Conservation (phyloP, 192 early-diverging fungal genomes). For the Coemansia sp. region DNA sequence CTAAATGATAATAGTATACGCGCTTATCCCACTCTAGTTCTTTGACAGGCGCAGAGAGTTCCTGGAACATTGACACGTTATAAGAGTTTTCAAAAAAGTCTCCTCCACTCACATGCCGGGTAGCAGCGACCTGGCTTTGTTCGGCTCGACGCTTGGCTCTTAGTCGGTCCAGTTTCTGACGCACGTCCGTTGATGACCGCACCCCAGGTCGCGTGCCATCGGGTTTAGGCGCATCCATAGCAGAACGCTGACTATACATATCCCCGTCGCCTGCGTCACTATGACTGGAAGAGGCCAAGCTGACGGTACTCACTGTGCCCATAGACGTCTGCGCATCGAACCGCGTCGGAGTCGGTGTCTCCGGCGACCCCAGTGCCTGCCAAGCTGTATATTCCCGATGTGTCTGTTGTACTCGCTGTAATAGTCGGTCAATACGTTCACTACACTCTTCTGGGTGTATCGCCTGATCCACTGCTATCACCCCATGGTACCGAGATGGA, state of each 20-base stretch:
- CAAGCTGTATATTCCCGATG: conserved; percentile 20
- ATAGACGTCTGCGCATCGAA: conserved; percentile 16
- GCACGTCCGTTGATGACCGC: neutral
- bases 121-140: neutral
- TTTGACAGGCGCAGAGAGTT: conserved; percentile 33
- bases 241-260: neutral
- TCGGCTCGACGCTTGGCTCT: neutral
- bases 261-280: neutral
- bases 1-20: conserved; percentile 47
- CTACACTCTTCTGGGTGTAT: conserved; percentile 38
- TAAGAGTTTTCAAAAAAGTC: conserved; percentile 38
- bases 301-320: conserved; percentile 36
- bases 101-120: neutral
- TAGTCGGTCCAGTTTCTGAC: neutral
- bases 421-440: conserved; percentile 35
- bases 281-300: conserved; percentile 2
- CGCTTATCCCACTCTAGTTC: conserved; percentile 55
- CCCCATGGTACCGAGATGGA: neutral
- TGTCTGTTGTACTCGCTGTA: conserved; percentile 36
- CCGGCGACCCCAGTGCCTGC: conserved; percentile 25
- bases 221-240: neutral
- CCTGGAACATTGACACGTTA: conserved; percentile 40
- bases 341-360: conserved; percentile 12
- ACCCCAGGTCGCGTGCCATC: neutral
- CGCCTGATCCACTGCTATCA: conserved; percentile 12